phyloP scores from a whole-genome alignment of 1,284 basidiomycete genomes.

The Prillingera fragicola region DNA sequence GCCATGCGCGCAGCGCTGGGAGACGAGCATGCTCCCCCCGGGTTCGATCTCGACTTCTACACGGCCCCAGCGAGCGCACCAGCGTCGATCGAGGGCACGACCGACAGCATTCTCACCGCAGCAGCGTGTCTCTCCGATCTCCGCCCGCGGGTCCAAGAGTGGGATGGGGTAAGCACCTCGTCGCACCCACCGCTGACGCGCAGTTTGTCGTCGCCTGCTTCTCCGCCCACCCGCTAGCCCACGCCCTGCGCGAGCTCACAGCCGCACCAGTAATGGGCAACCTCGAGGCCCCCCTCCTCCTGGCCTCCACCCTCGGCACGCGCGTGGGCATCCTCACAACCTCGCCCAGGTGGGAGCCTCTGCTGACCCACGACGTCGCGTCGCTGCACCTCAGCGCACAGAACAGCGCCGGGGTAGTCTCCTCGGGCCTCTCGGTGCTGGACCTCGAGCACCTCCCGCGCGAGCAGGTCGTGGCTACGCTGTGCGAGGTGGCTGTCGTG shows the following conservation, averaged over 20 bases:
- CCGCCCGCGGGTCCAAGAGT: conserved; percentile 10
- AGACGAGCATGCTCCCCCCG: conserved; percentile 14
- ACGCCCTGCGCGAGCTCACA: conserved; percentile 47
- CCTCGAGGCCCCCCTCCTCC: conserved; percentile 52
- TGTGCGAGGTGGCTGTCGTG: conserved; percentile 35
- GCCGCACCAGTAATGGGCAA: conserved; percentile 50
- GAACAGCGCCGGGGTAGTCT: conserved; percentile 50
- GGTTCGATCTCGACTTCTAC: conserved; percentile 38
- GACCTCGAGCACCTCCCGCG: conserved; percentile 49
- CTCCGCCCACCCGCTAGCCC: conserved; percentile 53
- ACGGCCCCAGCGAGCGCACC: conserved; percentile 49
- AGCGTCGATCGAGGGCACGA: conserved; percentile 49
- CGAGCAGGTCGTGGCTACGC: conserved; percentile 44
- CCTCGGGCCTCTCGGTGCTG: conserved; percentile 50
- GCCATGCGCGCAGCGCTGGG: conserved; percentile 5
- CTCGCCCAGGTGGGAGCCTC: conserved; percentile 50
- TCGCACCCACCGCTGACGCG: conserved; percentile 22
- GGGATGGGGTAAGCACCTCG: conserved; percentile 23
- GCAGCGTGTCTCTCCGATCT: conserved; percentile 38
- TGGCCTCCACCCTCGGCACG: conserved; percentile 31
- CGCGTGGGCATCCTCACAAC: conserved; percentile 55
- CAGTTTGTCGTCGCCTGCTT: conserved; percentile 54
- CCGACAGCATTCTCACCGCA: conserved; percentile 48
- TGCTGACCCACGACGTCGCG: conserved; percentile 47
- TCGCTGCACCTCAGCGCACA: conserved; percentile 31